A percentile compares a stretch with the other conserved stretches of the same genome.
These are phyloP conservation scores for Ophiostoma fasciatum DNA, from an alignment of 2,329 filamentous ascomycete species.

Conservation along the genomic window DNA sequence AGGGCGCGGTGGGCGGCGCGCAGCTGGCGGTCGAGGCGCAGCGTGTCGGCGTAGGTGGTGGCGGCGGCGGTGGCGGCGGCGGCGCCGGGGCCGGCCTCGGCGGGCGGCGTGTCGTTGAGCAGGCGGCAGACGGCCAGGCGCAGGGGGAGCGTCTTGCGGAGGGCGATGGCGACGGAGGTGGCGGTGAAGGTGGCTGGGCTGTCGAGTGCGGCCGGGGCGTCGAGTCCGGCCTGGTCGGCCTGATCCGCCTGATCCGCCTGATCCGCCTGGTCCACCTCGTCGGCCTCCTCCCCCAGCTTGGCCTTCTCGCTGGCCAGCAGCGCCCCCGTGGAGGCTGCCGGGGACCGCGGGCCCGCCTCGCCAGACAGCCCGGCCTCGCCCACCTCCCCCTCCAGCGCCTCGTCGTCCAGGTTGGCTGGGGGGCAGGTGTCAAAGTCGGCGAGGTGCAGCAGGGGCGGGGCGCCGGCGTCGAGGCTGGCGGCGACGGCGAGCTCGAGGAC, in stretches of 20 bases:
- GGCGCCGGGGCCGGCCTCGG: too few species aligned
- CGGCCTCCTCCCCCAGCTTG: too few species aligned
- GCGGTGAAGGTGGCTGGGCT: slow-evolving; percentile 25
- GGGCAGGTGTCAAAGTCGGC: slow-evolving; percentile 32
- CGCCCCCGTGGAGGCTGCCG: too few species aligned
- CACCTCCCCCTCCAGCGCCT: slow-evolving; percentile 21
- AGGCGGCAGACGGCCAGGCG: slow-evolving; percentile 29
- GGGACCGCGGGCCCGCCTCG: too few species aligned
- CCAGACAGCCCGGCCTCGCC: too few species aligned
- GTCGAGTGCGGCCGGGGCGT: too few species aligned
- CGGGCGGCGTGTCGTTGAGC: slow-evolving; percentile 30
- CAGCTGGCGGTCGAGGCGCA: slow-evolving; percentile 29
- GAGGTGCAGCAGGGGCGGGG: slow-evolving; percentile 26
- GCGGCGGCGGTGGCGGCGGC: too few species aligned
- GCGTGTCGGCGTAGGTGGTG: slow-evolving; percentile 33
- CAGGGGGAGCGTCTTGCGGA: slow-evolving; percentile 26
- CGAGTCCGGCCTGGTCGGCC: too few species aligned
- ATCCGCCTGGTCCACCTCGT: not conserved
- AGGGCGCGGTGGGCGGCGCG: slow-evolving; percentile 23
- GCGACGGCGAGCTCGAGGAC: slow-evolving; percentile 32
- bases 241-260: too few species aligned
- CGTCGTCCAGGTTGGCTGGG: slow-evolving; percentile 35
- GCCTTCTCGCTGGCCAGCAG: too few species aligned
- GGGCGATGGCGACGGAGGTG: slow-evolving; percentile 32
- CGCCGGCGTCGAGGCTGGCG: slow-evolving; percentile 29